These are phyloP conservation scores for Metschnikowia kunwiensis DNA, from an alignment of 805 yeast genomes.

Conservation along the genomic window DNA sequence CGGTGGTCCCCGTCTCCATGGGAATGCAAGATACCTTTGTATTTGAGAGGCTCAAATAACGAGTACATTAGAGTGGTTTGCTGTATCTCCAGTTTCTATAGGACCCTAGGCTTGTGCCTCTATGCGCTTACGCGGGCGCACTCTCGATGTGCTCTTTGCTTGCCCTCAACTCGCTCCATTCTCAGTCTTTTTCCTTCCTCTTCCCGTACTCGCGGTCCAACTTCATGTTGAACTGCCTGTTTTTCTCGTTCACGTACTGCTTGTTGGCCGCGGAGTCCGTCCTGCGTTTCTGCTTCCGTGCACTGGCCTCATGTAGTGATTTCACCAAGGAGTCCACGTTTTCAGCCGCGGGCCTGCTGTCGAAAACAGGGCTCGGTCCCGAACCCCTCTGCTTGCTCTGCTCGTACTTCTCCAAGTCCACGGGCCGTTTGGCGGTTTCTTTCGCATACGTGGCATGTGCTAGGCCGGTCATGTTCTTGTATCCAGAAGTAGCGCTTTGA, in stretches of 20 bases:
- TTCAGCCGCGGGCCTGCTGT: not conserved
- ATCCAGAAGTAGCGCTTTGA: conserved; percentile 27
- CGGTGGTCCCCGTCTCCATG: too few relatives aligned
- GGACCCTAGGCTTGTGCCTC: too few relatives aligned
- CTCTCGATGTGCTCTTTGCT: too few relatives aligned
- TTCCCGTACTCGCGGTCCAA: conserved; percentile 28
- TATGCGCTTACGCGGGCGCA: too few relatives aligned
- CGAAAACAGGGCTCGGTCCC: too few relatives aligned
- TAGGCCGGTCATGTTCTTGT: conserved; percentile 49
- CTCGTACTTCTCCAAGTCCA: conserved; percentile 43
- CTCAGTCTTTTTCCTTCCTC: not conserved
- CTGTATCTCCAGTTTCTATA: too few relatives aligned
- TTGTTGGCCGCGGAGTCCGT: conserved; percentile 37
- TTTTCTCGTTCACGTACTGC: conserved; percentile 63
- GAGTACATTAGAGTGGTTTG: too few relatives aligned
- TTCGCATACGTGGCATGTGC: conserved; percentile 63
- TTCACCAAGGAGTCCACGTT: conserved; percentile 28
- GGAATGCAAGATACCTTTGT: too few relatives aligned
- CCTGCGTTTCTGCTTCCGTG: conserved; percentile 32
- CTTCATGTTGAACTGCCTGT: conserved; percentile 70
- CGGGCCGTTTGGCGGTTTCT: conserved; percentile 38
- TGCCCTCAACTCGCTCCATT: too few relatives aligned
- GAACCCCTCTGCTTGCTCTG: too few relatives aligned
- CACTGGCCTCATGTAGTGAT: conserved; percentile 33
- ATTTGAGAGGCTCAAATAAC: too few relatives aligned